These are phyloP conservation scores for Wickerhamomyces queroliae DNA, from an alignment of 805 yeast species.

Conservation along the genomic window DNA sequence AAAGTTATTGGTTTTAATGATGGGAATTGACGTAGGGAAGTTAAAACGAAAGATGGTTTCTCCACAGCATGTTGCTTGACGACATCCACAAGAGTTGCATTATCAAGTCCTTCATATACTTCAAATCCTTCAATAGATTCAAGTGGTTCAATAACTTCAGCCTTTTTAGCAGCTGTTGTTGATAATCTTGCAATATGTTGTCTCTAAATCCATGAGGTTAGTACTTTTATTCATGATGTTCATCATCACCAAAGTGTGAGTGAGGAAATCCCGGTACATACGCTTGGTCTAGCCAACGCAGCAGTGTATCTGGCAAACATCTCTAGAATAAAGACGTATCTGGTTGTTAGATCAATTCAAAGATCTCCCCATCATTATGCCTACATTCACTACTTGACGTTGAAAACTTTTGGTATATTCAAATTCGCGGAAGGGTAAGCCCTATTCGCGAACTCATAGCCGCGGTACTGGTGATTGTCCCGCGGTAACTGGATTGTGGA, in stretches of 20 bases:
- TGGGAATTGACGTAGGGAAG: slow-evolving; percentile 81
- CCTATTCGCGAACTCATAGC: neutral
- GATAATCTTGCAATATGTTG: neutral
- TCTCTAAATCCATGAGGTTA: neutral
- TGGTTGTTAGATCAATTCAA: no score
- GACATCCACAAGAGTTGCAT: no score
- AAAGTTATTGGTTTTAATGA: slow-evolving; percentile 79
- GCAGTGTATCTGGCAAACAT: neutral
- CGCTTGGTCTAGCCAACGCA: neutral
- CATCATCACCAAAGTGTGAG: neutral
- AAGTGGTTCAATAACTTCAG: neutral
- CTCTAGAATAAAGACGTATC: neutral
- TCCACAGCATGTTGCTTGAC: slow-evolving; percentile 20
- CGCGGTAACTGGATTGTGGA: no score
- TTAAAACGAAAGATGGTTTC: slow-evolving; percentile 70
- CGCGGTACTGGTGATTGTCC: neutral
- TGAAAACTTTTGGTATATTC: no score
- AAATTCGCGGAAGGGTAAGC: neutral
- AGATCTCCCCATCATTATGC: neutral
- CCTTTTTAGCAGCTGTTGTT: neutral
- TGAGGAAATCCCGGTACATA: no score
- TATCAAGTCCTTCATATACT: slow-evolving; percentile 14
- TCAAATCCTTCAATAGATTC: no score
- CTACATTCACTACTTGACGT: no score
- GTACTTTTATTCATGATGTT: neutral